Evolutionary conservation across 768 basidiomycete genomes (phyloP).

Genomic region (Pholiota molesta): DNA sequence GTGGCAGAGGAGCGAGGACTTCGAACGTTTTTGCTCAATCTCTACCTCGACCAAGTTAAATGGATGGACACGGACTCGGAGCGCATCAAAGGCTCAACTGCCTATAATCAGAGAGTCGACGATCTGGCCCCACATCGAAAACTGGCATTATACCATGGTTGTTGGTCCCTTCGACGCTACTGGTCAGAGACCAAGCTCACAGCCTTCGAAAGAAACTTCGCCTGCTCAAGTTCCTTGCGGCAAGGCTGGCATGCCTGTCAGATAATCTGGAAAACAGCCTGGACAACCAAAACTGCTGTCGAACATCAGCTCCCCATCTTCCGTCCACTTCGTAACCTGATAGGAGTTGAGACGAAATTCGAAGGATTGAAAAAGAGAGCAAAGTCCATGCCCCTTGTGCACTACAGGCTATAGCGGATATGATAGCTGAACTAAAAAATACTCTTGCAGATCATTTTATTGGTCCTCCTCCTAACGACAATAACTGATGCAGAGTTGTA

Average conservation of each 20-base stretch:
- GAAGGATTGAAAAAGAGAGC: not conserved
- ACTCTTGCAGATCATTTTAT: not conserved
- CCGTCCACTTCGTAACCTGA: not conserved
- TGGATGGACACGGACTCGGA: not conserved
- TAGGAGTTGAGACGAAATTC: not conserved
- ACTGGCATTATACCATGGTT: conserved; percentile 3
- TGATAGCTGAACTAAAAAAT: not conserved
- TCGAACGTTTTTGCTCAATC: not conserved
- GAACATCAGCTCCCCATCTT: not conserved
- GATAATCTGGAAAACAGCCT: no score
- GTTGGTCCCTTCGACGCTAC: conserved; percentile 1
- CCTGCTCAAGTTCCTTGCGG: no score
- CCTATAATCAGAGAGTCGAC: not conserved
- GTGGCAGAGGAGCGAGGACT: not conserved
- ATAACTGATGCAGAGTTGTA: no score
- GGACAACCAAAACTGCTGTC: not conserved
- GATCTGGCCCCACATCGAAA: not conserved
- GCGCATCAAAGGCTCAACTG: not conserved
- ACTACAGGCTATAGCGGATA: not conserved
- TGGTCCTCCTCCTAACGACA: not conserved
- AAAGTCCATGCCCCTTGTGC: not conserved
- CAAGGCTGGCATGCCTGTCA: no score
- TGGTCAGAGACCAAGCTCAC: not conserved
- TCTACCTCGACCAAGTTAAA: not conserved
- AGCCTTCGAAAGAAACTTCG: not conserved